Base-by-base conservation (phyloP, 805 yeast genomes). In the Lipomyces yamanashiensis region DNA sequence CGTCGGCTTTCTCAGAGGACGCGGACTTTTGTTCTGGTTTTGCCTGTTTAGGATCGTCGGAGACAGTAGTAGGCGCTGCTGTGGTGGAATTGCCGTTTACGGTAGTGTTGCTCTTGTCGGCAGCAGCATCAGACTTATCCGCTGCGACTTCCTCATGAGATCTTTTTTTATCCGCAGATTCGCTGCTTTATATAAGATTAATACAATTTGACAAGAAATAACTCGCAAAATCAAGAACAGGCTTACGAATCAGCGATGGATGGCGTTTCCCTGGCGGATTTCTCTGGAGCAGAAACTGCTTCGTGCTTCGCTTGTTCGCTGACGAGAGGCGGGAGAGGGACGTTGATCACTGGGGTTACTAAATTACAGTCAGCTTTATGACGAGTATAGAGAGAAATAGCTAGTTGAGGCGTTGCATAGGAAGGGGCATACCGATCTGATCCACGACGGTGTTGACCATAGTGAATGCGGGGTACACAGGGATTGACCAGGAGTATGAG, bases 271-370 rank as follows among this genome's bases (percentile, higher is more conserved):
- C 19, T 34, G 7, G 44, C 45, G 7, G 44, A 13, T 2, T 8
- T 49, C 45, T 40, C 34, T 3, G 10, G 17, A 17, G 28, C 54
- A 7, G 54, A 40, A 2, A 37, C 55, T 9, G 45, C 33, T 10
- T 50, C 55, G 7, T 12, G 44, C 7, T 52, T 39, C 17, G 43
- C 12, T 4, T 53, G 49, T 21, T 19, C 34, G 54, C 44, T 17
- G 7, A 51, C n/a, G 33, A 51, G 17, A 36, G 54, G 54, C 23
- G 54, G 54, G 23, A 51, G 21, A 1, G 54, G 54, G n/a, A 51
- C 28, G 21, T 51, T 51, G 13, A 51, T 51, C 17, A 51, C 54
- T 10, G 54, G 54, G 5, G 54, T 15, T 3, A 37, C 43, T 51
- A n/a, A 47, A 21, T 33, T 15, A 12, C 13, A 19, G 19, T 33